phyloP scores from a whole-genome alignment of 495 filamentous ascomycete species.

The Chaetomium fimeti region DNA sequence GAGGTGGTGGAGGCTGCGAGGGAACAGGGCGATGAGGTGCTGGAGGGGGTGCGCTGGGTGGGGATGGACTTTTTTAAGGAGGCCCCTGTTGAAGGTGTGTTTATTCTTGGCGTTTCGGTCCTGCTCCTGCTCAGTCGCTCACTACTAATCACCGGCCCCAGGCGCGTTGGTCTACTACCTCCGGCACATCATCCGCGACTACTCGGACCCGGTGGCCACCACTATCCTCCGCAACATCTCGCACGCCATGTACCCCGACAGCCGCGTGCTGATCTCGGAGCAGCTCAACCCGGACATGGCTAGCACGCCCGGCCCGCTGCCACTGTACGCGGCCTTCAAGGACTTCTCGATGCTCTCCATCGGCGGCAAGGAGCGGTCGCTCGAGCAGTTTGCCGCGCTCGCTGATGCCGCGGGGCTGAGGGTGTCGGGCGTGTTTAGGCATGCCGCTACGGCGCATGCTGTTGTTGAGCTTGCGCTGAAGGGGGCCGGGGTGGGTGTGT shows the following conservation, averaged over 20 bases:
- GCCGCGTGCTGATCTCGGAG: conserved; percentile 38
- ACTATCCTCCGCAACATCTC: conserved; percentile 33
- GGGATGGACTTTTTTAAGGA: conserved; percentile 35
- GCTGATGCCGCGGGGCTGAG: conserved; percentile 34
- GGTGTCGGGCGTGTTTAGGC: conserved; percentile 35
- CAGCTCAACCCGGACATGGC: conserved; percentile 32
- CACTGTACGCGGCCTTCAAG: conserved; percentile 36
- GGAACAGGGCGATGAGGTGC: conserved; percentile 19
- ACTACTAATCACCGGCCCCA: background rate
- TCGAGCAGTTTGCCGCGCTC: conserved; percentile 32
- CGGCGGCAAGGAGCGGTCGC: conserved; percentile 43
- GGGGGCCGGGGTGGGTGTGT: background rate
- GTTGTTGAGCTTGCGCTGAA: conserved; percentile 32
- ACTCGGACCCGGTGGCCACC: conserved; percentile 36
- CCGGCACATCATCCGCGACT: conserved; percentile 40
- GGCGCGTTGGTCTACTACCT: conserved; percentile 41
- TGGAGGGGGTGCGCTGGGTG: conserved; percentile 31
- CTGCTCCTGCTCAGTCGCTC: background rate
- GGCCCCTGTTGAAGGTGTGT: conserved; percentile 32
- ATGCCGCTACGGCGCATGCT: conserved; percentile 30
- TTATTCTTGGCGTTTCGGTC: background rate
- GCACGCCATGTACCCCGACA: conserved; percentile 27
- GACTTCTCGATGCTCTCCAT: conserved; percentile 42
- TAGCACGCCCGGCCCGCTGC: conserved; percentile 11
- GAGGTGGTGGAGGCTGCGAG: conserved; percentile 31